A percentile compares a stretch with the other conserved stretches of the same genome.
phyloP scores from a whole-genome alignment of 2,329 filamentous ascomycete genomes.

The Fusarium continuum region DNA sequence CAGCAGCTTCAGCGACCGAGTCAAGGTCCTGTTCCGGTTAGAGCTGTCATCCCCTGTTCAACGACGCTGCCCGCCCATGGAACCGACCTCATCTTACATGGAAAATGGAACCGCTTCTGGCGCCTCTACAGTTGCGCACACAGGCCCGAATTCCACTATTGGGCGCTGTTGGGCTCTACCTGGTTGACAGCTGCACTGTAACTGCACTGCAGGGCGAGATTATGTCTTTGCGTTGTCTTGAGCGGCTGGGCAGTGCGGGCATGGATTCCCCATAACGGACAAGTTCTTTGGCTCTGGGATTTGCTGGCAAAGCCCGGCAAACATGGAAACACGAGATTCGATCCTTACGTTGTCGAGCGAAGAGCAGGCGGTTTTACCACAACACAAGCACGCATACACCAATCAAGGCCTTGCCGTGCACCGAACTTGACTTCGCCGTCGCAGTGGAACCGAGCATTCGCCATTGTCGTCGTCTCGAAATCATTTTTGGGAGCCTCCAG shows the following conservation, averaged over 20 bases:
- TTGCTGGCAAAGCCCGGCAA: conserved; percentile 11
- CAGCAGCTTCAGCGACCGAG: conserved; percentile 32
- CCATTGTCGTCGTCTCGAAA: conserved; percentile 37
- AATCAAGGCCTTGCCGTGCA: conserved; percentile 32
- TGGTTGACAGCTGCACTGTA: conserved; percentile 25
- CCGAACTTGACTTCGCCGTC: conserved; percentile 24
- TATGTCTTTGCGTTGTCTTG: conserved; percentile 11
- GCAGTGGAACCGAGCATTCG: conserved; percentile 38
- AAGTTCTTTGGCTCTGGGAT: conserved; percentile 12
- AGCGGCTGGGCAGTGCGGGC: conserved; percentile 11
- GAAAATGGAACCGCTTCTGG: conserved; percentile 31
- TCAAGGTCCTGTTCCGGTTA: conserved; percentile 41
- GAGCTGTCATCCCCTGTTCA: conserved; percentile 29
- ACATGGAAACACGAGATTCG: conserved; percentile 23
- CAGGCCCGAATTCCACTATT: conserved; percentile 25
- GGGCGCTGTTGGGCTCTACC: conserved; percentile 31
- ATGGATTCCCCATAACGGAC: conserved; percentile 22
- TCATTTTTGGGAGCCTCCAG: conserved; percentile 15
- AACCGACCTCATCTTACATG: conserved; percentile 32
- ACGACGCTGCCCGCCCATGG: conserved; percentile 38
- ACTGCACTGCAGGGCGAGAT: conserved; percentile 10
- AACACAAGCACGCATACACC: conserved; percentile 23
- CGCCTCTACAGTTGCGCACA: conserved; percentile 18
- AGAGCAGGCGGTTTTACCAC: background rate
- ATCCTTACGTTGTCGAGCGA: conserved; percentile 15